Conservation (phyloP, 176 grass and related monocot species). For the Paspalum notatum region DNA sequence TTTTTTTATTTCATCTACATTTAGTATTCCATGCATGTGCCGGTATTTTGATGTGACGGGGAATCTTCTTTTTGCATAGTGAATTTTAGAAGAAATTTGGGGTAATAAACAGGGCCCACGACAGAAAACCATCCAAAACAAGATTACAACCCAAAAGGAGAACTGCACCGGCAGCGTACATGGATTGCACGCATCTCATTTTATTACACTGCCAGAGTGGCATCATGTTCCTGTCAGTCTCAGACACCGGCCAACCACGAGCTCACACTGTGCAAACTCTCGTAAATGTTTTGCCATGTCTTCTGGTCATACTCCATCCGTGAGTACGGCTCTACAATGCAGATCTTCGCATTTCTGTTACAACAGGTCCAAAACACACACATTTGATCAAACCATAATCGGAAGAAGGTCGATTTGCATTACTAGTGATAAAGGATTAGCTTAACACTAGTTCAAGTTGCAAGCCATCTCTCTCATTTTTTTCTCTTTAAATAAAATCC, state of each 20-base stretch:
- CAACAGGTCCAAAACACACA: slow-evolving; percentile 15
- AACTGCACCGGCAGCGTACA: neutral
- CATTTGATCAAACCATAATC: neutral
- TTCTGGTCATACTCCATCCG: neutral
- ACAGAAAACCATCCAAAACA: neutral
- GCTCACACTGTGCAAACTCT: neutral
- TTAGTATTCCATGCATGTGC: too few species aligned
- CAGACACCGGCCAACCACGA: neutral
- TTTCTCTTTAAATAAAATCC: neutral
- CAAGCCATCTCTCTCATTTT: neutral
- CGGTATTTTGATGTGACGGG: too few species aligned
- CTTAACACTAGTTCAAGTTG: neutral
- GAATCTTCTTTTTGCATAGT: too few species aligned
- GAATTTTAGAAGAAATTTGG: too few species aligned
- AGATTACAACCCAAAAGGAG: neutral
- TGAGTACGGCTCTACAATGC: slow-evolving; percentile 40
- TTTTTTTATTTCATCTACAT: too few species aligned
- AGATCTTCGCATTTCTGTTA: slow-evolving; percentile 51
- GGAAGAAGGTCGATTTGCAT: neutral
- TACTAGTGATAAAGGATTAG: neutral
- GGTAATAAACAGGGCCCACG: too few species aligned
- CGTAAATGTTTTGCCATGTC: neutral
- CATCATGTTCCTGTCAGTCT: neutral
- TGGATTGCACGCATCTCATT: neutral
- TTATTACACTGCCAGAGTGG: neutral